A percentile compares a stretch with the other conserved stretches of the same genome.
These are phyloP conservation scores for Apostasia shenzhenica DNA, from an alignment of 106 monocot genomes.

Conservation along the genomic window DNA sequence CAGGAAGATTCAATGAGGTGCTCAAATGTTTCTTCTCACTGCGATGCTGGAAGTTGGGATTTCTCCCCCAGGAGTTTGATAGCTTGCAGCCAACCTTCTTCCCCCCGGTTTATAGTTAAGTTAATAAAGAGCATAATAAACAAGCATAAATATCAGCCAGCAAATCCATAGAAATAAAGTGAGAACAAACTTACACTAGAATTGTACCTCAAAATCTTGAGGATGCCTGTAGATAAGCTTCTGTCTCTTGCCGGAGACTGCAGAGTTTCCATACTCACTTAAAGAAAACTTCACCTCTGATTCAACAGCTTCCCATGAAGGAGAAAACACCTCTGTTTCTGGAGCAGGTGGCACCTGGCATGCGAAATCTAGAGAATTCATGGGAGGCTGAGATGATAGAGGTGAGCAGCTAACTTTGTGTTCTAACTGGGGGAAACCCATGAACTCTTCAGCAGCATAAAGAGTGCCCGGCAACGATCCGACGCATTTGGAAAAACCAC, in stretches of 20 bases:
- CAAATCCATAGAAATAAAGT: too few species aligned
- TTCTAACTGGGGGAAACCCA: slow-evolving; percentile 33
- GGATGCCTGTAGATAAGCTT: slow-evolving; percentile 1
- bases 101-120: not conserved
- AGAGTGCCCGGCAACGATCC: slow-evolving; percentile 28
- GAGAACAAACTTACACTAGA: too few species aligned
- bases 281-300: slow-evolving; percentile 22
- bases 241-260: not conserved
- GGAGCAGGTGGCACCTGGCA: not conserved
- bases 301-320: slow-evolving; percentile 13
- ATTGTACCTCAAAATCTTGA: slow-evolving; percentile 7
- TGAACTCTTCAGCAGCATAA: slow-evolving; percentile 28
- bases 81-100: slow-evolving; percentile 27
- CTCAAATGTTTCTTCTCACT: slow-evolving; percentile 12
- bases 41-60: slow-evolving; percentile 13
- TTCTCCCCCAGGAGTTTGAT: slow-evolving; percentile 5
- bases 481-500: slow-evolving; percentile 11
- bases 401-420: slow-evolving; percentile 10
- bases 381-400: slow-evolving; percentile 2
- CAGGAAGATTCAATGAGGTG: slow-evolving; percentile 2
- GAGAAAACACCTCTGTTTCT: slow-evolving; percentile 2
- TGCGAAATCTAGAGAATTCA: not conserved
- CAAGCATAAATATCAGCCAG: too few species aligned
- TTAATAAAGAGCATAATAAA: not conserved
- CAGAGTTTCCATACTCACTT: slow-evolving; percentile 8